Percentiles rank a stretch among this genome's conserved stretches.
phyloP scores from a whole-genome alignment of 2,329 filamentous ascomycete genomes.

The Cercospora sp. region DNA sequence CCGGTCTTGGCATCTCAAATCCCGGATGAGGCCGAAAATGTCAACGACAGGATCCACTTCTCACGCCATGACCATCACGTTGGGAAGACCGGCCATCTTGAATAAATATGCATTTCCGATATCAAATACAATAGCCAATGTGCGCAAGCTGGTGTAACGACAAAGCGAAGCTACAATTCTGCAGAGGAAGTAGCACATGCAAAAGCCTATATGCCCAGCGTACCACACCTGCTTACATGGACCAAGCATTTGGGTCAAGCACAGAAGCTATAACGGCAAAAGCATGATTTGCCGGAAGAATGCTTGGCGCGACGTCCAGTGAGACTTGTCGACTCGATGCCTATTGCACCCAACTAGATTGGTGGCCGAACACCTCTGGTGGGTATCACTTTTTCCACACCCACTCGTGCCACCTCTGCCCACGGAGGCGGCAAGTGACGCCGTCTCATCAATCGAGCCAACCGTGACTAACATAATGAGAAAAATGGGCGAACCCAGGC shows the following conservation, averaged over 20 bases:
- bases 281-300: background rate
- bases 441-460: background rate
- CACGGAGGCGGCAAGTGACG: background rate
- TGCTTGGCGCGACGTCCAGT: background rate
- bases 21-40: background rate
- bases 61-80: background rate
- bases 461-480: slow-evolving; percentile 1
- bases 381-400: background rate
- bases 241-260: background rate
- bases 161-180: background rate
- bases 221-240: background rate
- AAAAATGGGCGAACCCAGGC: background rate
- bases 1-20: background rate
- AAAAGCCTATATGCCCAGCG: background rate
- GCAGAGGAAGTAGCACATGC: background rate
- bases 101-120: background rate
- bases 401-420: background rate
- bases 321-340: background rate
- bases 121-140: background rate
- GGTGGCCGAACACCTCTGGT: background rate
- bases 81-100: background rate
- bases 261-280: background rate
- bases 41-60: background rate
- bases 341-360: background rate
- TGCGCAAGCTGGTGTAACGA: background rate